Evolutionary conservation across 768 basidiomycete species (phyloP).

Genomic region (Scleroderma bovista): DNA sequence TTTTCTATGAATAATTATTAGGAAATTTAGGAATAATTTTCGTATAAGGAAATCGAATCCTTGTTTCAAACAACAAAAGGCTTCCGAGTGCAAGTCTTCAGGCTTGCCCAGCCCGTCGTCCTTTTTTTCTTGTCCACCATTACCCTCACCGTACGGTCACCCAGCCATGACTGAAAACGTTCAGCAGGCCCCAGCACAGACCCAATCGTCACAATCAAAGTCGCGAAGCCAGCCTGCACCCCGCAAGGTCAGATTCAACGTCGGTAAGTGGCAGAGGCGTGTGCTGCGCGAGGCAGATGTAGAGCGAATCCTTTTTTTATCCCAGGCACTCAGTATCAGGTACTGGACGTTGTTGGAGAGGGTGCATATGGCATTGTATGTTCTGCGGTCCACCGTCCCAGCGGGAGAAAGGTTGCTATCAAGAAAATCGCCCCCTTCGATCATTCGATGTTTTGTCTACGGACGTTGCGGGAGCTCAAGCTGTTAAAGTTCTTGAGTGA

Average conservation of each 20-base stretch:
- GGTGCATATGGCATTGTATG: slow-evolving; percentile 95
- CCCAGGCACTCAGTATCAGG: slow-evolving; percentile 72
- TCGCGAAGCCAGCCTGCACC: slow-evolving; percentile 51
- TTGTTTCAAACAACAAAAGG: too few relatives aligned
- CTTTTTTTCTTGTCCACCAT: too few relatives aligned
- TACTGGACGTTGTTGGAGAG: slow-evolving; percentile 83
- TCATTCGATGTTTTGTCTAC: slow-evolving; percentile 90
- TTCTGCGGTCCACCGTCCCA: slow-evolving; percentile 83
- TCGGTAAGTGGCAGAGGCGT: slow-evolving; percentile 42
- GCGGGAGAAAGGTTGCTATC: slow-evolving; percentile 90
- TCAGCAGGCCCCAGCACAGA: slow-evolving; percentile 5
- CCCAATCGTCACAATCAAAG: slow-evolving; percentile 18
- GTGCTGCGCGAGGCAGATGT: background rate
- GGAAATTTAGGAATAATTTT: too few relatives aligned
- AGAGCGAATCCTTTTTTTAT: background rate
- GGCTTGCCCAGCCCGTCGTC: too few relatives aligned
- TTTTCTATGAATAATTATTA: too few relatives aligned
- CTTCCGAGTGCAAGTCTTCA: too few relatives aligned
- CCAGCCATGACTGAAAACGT: slow-evolving; percentile 25
- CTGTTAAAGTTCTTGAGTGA: slow-evolving; percentile 80
- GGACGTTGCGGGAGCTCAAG: slow-evolving; percentile 85
- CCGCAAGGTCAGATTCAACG: slow-evolving; percentile 85
- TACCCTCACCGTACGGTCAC: background rate
- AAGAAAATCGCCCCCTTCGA: slow-evolving; percentile 96
- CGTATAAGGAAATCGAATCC: too few relatives aligned